phyloP scores from a whole-genome alignment of 2,329 filamentous ascomycete genomes.

The Aspergillus uvarum region DNA sequence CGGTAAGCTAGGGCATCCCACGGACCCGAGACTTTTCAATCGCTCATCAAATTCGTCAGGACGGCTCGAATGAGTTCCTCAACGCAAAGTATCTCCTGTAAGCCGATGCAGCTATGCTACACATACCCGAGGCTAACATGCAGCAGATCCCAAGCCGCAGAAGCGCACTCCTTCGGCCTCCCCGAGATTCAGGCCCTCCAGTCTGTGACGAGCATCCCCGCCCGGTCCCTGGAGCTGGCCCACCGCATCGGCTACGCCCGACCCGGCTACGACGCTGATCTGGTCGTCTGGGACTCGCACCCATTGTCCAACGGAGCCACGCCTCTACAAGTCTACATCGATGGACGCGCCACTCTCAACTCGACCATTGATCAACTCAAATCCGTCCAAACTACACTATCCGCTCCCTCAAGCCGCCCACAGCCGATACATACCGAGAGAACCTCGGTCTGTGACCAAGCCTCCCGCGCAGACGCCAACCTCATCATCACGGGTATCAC shows the following conservation, averaged over 20 bases:
- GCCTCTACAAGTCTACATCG: not conserved
- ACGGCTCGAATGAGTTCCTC: not conserved
- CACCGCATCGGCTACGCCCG: not conserved
- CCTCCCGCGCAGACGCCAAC: not conserved
- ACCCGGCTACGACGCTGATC: not conserved
- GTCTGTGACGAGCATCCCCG: not conserved
- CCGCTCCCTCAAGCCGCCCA: not conserved
- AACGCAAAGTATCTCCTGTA: conserved; percentile 3
- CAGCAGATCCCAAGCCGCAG: not conserved
- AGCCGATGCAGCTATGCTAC: too few species aligned
- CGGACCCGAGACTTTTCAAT: too few species aligned
- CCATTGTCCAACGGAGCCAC: not conserved
- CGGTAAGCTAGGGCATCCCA: not conserved
- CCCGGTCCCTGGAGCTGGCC: not conserved
- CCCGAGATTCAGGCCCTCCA: not conserved
- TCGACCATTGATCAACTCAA: not conserved
- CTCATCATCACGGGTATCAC: not conserved
- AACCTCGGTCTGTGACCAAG: not conserved
- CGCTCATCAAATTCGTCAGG: not conserved
- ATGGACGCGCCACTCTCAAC: not conserved
- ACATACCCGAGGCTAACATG: not conserved
- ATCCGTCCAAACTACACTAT: not conserved
- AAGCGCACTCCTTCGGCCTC: conserved; percentile 1
- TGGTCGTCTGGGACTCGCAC: not conserved
- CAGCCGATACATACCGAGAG: not conserved